Percentiles rank a stretch among this genome's conserved stretches.
Evolutionary conservation across 352 stramenopile species (phyloP).

Genomic region (Phytophthora sp.): DNA sequence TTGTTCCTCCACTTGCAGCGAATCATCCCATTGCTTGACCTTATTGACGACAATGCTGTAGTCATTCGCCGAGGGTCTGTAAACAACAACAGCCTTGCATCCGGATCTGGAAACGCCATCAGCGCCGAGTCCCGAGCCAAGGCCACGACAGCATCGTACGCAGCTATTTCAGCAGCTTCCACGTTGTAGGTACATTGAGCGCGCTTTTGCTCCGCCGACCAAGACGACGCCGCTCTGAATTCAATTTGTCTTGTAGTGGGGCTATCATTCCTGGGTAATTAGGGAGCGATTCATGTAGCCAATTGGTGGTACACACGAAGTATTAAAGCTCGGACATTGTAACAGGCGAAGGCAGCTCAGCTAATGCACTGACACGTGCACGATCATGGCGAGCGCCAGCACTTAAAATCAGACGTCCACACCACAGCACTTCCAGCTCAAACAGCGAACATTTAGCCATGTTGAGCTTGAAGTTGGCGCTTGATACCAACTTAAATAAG

Average conservation of each 20-base stretch:
- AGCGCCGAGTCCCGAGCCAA: not conserved
- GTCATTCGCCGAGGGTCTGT: too few species aligned
- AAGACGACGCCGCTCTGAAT: not conserved
- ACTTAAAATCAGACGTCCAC: conserved; percentile 18
- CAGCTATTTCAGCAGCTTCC: not conserved
- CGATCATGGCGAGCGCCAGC: conserved; percentile 18
- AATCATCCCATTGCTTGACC: too few species aligned
- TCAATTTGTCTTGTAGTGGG: not conserved
- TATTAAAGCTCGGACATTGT: not conserved
- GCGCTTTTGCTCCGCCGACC: not conserved
- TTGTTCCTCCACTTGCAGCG: too few species aligned
- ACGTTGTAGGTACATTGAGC: not conserved
- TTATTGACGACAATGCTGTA: too few species aligned
- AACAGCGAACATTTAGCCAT: conserved; percentile 30
- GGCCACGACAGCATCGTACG: not conserved
- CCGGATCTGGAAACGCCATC: too few species aligned
- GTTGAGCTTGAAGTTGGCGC: too few species aligned
- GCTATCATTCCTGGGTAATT: not conserved
- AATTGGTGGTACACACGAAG: conserved; percentile 3
- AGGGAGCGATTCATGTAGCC: not conserved
- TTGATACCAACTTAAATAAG: too few species aligned
- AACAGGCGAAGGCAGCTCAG: not conserved
- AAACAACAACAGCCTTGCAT: too few species aligned
- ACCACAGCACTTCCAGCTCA: conserved; percentile 24
- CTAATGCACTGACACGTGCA: not conserved